Base-by-base conservation (phyloP, 331 rosid genomes). In the Pyrus hybrid region DNA sequence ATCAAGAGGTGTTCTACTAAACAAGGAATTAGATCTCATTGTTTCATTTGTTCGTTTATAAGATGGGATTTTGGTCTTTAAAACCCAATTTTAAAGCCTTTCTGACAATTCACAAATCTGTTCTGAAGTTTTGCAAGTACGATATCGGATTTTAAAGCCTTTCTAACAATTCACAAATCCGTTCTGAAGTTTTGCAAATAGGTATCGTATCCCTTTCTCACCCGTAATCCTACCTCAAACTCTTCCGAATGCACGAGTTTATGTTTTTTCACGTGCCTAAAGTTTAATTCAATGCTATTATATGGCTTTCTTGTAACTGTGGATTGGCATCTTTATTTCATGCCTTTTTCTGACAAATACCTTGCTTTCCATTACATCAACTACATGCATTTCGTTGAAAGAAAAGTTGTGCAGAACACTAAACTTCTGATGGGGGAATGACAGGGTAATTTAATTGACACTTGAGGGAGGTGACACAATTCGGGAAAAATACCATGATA, bases 341-440 rank as follows among this genome's bases (percentile, higher is more conserved):
- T 35, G 21, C 35, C 76, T 58, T 58, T 6, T 72, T 20, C 17
- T 71, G 66, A 56, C n/a, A 71, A 63, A 56, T 72, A 72, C 76
- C 76, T 61, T 73, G 77, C 68, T 73, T 73, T 41, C 47, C 41
- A 37, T 72, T 25, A 25, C 58, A 73, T 77, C 60, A 26, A n/a
- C 22, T 63, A 25, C 37, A 21, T 14, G 18, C 13, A n/a, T 33
- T 58, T 73, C 23, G 49, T 57, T 13, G 47, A 67, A 72, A 58
- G 23, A 61, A 14, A 70, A 63, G 47, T n/a, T 70, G 13, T 65
- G 30, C 69, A 47, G 32, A 51, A 61, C 47, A 47, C 49, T 75
- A 30, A 68, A 63, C 25, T 18, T 68, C 16, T 25, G 5, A 17
- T 62, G 83, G 62, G 41, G 45, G 63, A n/a, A 25, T 56, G 64